Conservation (phyloP, 2,329 filamentous ascomycete species). For the Exophiala sp. region DNA sequence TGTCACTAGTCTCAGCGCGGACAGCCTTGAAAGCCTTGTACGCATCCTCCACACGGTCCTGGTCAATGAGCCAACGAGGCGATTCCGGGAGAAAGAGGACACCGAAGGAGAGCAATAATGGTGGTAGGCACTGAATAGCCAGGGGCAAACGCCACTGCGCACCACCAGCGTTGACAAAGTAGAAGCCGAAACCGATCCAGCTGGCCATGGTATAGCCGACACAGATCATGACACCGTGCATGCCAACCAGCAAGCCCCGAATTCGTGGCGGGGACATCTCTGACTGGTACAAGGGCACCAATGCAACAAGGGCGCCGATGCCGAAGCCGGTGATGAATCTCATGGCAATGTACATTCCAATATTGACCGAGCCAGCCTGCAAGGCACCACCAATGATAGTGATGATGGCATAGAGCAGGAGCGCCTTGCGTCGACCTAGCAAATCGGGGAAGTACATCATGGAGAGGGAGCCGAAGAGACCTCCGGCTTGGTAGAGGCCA, state of each 20-base stretch:
- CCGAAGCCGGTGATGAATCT: slow-evolving; percentile 14
- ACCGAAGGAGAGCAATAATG: slow-evolving; percentile 36
- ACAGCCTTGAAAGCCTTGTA: slow-evolving; percentile 14
- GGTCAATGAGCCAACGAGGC: slow-evolving; percentile 25
- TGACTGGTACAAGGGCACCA: slow-evolving; percentile 16
- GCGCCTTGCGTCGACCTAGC: slow-evolving; percentile 9
- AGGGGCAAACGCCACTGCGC: slow-evolving; percentile 20
- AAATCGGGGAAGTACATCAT: slow-evolving; percentile 27
- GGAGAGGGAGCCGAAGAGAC: slow-evolving; percentile 36
- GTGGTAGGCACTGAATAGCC: slow-evolving; percentile 17
- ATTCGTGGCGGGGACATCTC: slow-evolving; percentile 19
- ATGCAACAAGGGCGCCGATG: slow-evolving; percentile 11
- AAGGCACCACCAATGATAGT: slow-evolving; percentile 17
- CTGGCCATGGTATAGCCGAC: slow-evolving; percentile 14
- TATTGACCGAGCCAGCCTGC: slow-evolving; percentile 13
- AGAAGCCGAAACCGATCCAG: slow-evolving; percentile 22
- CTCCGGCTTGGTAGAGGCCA: slow-evolving; percentile 13
- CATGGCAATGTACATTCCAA: slow-evolving; percentile 17
- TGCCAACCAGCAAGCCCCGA: slow-evolving; percentile 21
- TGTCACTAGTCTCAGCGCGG: slow-evolving; percentile 8
- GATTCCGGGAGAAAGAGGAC: slow-evolving; percentile 34
- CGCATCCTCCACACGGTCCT: slow-evolving; percentile 8
- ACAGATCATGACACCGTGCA: slow-evolving; percentile 16
- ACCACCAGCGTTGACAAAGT: slow-evolving; percentile 10
- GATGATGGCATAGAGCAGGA: slow-evolving; percentile 29